A percentile compares a stretch with the other conserved stretches of the same genome.
phyloP scores from a whole-genome alignment of 1,284 basidiomycete genomes.

The Irpex lacteus region DNA sequence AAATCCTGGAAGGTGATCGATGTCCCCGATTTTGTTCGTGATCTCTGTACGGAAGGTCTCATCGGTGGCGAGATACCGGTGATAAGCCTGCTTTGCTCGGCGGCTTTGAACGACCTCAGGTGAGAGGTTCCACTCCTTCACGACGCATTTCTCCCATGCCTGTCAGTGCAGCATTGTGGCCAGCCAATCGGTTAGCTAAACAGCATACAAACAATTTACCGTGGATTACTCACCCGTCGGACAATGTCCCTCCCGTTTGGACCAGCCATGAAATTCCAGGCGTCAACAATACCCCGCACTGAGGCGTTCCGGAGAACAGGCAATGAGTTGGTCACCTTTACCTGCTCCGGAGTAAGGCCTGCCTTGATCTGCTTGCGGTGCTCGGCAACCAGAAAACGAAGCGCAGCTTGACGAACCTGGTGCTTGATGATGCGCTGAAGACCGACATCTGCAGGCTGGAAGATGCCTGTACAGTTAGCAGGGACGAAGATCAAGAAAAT shows the following conservation, averaged over 20 bases:
- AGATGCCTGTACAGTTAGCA: neutral
- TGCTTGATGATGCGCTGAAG: neutral
- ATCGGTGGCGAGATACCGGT: too few relatives aligned
- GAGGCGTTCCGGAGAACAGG: neutral
- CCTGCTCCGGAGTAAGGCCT: neutral
- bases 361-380: neutral
- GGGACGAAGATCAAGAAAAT: neutral
- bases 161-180: too few relatives aligned
- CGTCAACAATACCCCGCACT: neutral
- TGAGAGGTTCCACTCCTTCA: too few relatives aligned
- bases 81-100: too few relatives aligned
- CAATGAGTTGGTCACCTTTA: neutral
- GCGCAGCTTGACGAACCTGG: neutral
- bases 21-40: too few relatives aligned
- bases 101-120: too few relatives aligned
- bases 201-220: too few relatives aligned
- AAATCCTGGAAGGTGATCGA: too few relatives aligned
- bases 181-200: too few relatives aligned
- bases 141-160: too few relatives aligned
- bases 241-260: neutral
- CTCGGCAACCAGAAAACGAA: neutral
- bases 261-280: neutral
- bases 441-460: constrained; percentile 1
- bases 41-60: too few relatives aligned
- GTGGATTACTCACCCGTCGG: neutral